Evolutionary conservation across 2,329 filamentous ascomycete genomes (phyloP), one percentile per base, ranked within the genome.

Genomic region (Aspergillus japonicus): DNA sequence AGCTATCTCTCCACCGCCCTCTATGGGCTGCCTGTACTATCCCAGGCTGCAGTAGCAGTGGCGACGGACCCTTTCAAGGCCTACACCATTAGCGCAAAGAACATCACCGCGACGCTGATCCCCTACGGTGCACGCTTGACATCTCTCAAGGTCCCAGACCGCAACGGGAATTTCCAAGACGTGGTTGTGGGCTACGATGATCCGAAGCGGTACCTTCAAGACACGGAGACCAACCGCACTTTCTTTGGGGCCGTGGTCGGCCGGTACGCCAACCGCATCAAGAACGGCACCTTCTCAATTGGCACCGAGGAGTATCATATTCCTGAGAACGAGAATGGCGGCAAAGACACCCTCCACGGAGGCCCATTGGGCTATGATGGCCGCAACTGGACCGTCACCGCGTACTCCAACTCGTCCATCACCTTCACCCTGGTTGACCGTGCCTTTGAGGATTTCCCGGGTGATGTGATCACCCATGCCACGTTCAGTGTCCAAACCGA

Each of bases 241-340:
- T 81, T 73, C 70, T 81, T 80, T 61, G 80, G 80, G 19, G 70
- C 80, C 2, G 70, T 80, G 5, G 80, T 82, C 14, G 82, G 82
- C 58, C 78, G 81, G 51, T 84, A 83, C 71, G 82, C 81, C 58
- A 84, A 84, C 67, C 79, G 82, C 44, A 83, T 83, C 71, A 83
- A 80, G 74, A 85, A 85, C 60, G 81, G 81, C 54, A 84, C 82
- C 3, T 85, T 85, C 69, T 75, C 75, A 23, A 73, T 85, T 58
- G 78, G 82, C 56, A 78, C 76, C 21, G 65, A 73, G 19, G 75
- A 71, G 3, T 84, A 80, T 62, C 73, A 83, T 29, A 77, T 83
- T 33, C 77, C 80, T 0, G 73, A 76, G 50, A 85, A 84, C 64
- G 83, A 85, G 65, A 74, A 84, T 50, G 72, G 67, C 42, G 81